Evolutionary conservation across 139 green algal species (phyloP).

Genomic region (Penium margaritaceum): DNA sequence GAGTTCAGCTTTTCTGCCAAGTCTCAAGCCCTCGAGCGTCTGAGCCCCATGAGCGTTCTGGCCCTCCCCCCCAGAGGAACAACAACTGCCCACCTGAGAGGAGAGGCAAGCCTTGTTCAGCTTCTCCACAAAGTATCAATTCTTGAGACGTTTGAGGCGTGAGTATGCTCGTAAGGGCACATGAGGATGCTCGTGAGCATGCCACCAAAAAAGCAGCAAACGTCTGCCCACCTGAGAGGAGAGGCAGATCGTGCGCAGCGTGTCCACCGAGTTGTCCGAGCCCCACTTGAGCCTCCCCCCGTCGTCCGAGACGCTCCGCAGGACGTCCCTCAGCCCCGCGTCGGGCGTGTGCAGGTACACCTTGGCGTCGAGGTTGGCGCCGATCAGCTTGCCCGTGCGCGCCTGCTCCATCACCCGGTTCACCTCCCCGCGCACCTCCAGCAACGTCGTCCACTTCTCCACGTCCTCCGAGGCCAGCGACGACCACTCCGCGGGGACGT

Average conservation of each 20-base stretch:
- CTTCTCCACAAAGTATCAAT: neutral
- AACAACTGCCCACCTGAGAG: neutral
- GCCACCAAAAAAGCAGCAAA: neutral
- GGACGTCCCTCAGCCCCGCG: too few relatives aligned
- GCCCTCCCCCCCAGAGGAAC: too few relatives aligned
- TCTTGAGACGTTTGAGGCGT: neutral
- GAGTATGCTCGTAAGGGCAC: neutral
- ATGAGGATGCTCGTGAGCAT: too few relatives aligned
- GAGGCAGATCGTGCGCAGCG: conserved; percentile 55
- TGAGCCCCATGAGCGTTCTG: too few relatives aligned
- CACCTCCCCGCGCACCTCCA: conserved; percentile 40
- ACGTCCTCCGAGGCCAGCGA: conserved; percentile 32
- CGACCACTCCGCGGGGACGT: conserved; percentile 51
- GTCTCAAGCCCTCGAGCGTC: too few relatives aligned
- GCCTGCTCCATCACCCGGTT: conserved; percentile 73
- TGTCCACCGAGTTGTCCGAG: too few relatives aligned
- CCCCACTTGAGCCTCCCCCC: too few relatives aligned
- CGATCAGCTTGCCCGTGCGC: conserved; percentile 63
- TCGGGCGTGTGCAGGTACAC: conserved; percentile 64
- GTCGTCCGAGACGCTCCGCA: too few relatives aligned
- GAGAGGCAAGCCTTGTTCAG: neutral
- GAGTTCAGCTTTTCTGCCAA: too few relatives aligned
- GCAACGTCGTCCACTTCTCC: neutral
- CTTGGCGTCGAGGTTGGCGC: conserved; percentile 69
- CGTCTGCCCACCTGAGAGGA: conserved; percentile 36